Evolutionary conservation across 371 early-diverging fungal genomes (phyloP).

Genomic region (Entomophthora muscae): DNA sequence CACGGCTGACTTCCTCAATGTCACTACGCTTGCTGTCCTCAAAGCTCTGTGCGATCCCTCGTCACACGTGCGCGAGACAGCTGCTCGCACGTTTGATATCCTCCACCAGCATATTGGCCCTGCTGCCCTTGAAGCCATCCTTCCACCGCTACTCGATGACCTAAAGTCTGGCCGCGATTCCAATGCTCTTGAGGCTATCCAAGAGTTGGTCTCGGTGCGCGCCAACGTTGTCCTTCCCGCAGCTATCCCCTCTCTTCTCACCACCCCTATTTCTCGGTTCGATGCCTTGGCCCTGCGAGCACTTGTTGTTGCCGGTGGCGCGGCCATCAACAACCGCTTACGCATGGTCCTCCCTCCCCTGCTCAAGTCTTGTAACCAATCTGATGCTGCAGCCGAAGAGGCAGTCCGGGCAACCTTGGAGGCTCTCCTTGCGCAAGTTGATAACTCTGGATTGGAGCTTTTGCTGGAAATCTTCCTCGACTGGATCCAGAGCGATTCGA

Average conservation of each 20-base stretch:
- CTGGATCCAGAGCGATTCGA: conserved; percentile 32
- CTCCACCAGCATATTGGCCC: conserved; percentile 78
- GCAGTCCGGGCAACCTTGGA: conserved; percentile 46
- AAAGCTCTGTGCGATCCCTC: conserved; percentile 61
- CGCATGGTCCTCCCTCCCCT: conserved; percentile 59
- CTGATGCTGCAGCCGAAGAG: conserved; percentile 44
- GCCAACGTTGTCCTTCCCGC: conserved; percentile 92
- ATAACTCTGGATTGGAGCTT: conserved; percentile 52
- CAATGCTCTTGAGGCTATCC: conserved; percentile 76
- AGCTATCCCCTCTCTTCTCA: conserved; percentile 76
- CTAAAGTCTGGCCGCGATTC: conserved; percentile 50
- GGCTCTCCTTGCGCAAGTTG: conserved; percentile 44
- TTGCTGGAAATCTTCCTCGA: conserved; percentile 52
- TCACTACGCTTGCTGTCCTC: conserved; percentile 61
- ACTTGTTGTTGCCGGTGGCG: conserved; percentile 80
- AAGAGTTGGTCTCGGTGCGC: conserved; percentile 90
- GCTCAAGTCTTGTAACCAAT: conserved; percentile 45
- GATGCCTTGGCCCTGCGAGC: conserved; percentile 82
- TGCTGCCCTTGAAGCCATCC: conserved; percentile 76
- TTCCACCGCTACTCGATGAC: conserved; percentile 71
- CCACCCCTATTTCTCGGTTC: conserved; percentile 74
- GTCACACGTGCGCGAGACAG: conserved; percentile 78
- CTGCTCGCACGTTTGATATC: conserved; percentile 86
- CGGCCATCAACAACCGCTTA: conserved; percentile 64
- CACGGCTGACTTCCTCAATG: conserved; percentile 61